Evolutionary conservation across 2,329 filamentous ascomycete genomes (phyloP), one percentile per base, ranked within the genome.

Genomic region (Gyromitra esculenta): DNA sequence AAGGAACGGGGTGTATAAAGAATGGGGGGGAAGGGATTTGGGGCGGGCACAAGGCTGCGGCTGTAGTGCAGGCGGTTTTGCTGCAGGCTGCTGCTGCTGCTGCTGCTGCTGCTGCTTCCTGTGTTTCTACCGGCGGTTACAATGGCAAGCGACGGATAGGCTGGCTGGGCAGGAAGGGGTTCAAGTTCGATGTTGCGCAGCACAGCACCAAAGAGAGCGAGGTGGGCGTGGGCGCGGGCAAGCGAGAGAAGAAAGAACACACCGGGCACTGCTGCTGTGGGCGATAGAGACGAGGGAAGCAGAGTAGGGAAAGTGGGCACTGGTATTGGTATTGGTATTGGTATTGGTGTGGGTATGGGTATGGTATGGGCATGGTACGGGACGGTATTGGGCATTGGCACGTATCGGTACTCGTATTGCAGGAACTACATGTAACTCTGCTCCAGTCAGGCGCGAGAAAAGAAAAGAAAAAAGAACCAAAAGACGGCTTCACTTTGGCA

Each of bases 231-330:
- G 73, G 71, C 69, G 15, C 75, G 64, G 54, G 21, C 25, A 60
- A 43, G 48, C 62, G 71, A 78, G 74, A 66, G 73, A 66, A 78
- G 79, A 78, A 71, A 65, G 71, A 63, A 31, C 43, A 63, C 62
- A 35, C 25, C 60, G 31, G 67, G 39, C 59, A 9, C 45, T 35
- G 48, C 18, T 31, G 65, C 45, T 56, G 67, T 41, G 37, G 50
- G 59, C 54, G 64, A 71, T 43, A 59, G 66, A 78, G 57, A 56
- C 25, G 43, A 69, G 67, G 54, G 67, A 56, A 31, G 50, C 59
- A 64, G 39, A 45, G 62, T 3, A 7, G 8, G 45, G 11, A 52
- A 43, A 35, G 50, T 39, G 45, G 15, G 31, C 45, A 67, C 6
- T 35, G 39, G 31, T 60, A 45, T 45, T 45, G 18, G 25, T 54